These are phyloP conservation scores for Globisporangium nunn DNA, from an alignment of 352 stramenopile species.

Conservation along the genomic window DNA sequence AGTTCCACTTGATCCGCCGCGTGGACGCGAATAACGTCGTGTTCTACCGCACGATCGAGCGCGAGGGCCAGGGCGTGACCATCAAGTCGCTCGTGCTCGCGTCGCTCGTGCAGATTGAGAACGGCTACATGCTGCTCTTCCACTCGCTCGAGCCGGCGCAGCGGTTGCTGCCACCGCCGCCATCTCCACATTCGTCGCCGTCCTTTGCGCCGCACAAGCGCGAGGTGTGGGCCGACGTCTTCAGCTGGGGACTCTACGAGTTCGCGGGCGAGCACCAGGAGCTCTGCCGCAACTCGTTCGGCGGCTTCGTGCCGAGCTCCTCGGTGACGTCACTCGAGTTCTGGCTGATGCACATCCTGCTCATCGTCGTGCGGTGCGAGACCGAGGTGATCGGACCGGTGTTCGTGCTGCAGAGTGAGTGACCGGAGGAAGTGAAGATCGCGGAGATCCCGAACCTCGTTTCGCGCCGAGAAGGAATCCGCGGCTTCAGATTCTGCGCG, in stretches of 20 bases:
- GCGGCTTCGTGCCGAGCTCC: slow-evolving; percentile 42
- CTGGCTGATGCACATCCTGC: slow-evolving; percentile 63
- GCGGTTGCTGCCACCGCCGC: slow-evolving; percentile 8
- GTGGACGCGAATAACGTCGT: slow-evolving; percentile 52
- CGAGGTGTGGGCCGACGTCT: slow-evolving; percentile 51
- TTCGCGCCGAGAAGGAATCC: too few relatives aligned
- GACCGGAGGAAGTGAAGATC: background rate
- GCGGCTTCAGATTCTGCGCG: too few relatives aligned
- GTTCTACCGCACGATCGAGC: slow-evolving; percentile 61
- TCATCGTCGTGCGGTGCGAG: slow-evolving; percentile 62
- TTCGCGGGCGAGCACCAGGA: slow-evolving; percentile 19
- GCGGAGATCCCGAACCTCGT: too few relatives aligned
- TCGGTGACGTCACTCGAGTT: slow-evolving; percentile 43
- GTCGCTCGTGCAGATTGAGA: slow-evolving; percentile 45
- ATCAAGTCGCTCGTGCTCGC: slow-evolving; percentile 49
- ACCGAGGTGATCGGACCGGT: slow-evolving; percentile 46
- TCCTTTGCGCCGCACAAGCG: slow-evolving; percentile 15
- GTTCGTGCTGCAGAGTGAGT: slow-evolving; percentile 29
- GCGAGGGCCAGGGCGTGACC: slow-evolving; percentile 26
- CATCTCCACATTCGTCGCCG: slow-evolving; percentile 5
- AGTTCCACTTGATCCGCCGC: slow-evolving; percentile 46
- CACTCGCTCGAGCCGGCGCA: slow-evolving; percentile 40
- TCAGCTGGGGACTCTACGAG: slow-evolving; percentile 65
- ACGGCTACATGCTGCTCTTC: slow-evolving; percentile 57
- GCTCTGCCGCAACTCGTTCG: slow-evolving; percentile 57